Evolutionary conservation across 805 yeast species (phyloP), one percentile per base, ranked within the genome.

Genomic region (Naumovozyma dairenensis): DNA sequence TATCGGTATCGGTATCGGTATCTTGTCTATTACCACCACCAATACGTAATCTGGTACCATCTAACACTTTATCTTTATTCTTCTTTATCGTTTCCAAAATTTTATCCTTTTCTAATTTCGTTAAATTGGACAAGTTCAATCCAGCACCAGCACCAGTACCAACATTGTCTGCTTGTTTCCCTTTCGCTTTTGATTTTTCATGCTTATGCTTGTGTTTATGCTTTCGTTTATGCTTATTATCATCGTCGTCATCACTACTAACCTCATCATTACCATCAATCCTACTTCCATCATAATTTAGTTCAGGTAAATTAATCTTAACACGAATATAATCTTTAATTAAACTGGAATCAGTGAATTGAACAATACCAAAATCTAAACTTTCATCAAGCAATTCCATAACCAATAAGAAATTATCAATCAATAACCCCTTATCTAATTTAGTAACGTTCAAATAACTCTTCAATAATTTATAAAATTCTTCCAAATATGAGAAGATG

Each of bases 381-480:
- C 85, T 80, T 51, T 85, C 96, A 51, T 85, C 96, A 28, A 85
- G 57, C n/a, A 85, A 60, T 53, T 86, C 96, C 56, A 79, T 80
- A 6, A 85, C 71, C 31, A 85, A 63, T 21, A 77, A 74, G 43
- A 73, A 71, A 55, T 85, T 85, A 55, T 85, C 94, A 16, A 71
- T 60, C 2, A 84, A 70, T 13, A 73, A 47, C 35, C 79, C 86
- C 34, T 68, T 68, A 45, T 72, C 72, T 26, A 80, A 55, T 15
- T 44, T 20, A 15, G 43, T 31, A 21, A 42, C 49, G 15, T 36
- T 44, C 12, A 56, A 46, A 33, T 52, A 55, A 18, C 38, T 45
- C 34, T 40, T 43, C 34, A 56, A 30, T 14, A 58, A 33, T 18
- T 34, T 35, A 32, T 53, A 44, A 16, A 55, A 46, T 20, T 47